phyloP scores from a whole-genome alignment of 257 asterid species.

The Petunia secreta region DNA sequence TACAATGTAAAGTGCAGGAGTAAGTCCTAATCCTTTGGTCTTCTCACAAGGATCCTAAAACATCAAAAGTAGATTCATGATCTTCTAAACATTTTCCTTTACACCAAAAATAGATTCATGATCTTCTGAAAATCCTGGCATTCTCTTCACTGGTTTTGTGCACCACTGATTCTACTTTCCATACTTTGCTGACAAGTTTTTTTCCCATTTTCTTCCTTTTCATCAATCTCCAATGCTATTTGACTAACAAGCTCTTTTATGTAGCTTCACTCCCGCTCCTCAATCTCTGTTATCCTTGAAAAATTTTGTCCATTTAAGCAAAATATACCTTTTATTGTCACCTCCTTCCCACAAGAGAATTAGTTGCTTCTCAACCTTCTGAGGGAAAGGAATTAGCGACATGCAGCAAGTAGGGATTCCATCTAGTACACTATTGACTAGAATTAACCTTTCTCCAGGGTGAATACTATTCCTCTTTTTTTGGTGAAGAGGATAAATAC shows the following conservation, averaged over 20 bases:
- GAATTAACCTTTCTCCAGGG: background rate
- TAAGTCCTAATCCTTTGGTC: too few species aligned
- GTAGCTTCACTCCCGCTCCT: background rate
- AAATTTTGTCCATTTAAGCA: background rate
- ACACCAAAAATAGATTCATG: too few species aligned
- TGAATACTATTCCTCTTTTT: background rate
- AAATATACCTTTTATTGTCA: slow-evolving; percentile 14
- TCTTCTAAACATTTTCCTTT: too few species aligned
- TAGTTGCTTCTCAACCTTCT: background rate
- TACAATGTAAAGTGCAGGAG: too few species aligned
- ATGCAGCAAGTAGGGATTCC: background rate
- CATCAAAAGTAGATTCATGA: too few species aligned
- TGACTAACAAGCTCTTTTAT: slow-evolving; percentile 3
- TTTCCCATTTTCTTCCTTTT: slow-evolving; percentile 1
- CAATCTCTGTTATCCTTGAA: background rate
- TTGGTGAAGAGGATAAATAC: background rate
- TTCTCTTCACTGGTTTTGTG: background rate
- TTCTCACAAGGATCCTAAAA: too few species aligned
- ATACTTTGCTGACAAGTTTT: background rate
- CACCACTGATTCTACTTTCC: background rate
- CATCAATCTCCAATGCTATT: background rate
- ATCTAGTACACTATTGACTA: background rate
- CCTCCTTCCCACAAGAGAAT: background rate
- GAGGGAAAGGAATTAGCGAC: background rate
- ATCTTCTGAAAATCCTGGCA: background rate